Base-by-base conservation (phyloP, 192 early-diverging fungal species). In the Rhizoclosmatium globosum region DNA sequence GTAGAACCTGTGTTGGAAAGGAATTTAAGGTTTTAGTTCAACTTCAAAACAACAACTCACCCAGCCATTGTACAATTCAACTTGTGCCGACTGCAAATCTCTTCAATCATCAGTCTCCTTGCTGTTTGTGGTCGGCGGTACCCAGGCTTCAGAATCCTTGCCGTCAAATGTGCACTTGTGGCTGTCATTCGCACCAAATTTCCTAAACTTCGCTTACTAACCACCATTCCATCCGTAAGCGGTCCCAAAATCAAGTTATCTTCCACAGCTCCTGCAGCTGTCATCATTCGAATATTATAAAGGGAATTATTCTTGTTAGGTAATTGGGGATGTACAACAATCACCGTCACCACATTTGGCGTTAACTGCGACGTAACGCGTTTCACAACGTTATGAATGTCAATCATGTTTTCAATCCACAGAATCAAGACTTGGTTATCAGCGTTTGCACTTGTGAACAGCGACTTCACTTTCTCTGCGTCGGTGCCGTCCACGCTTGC, bases 251-350 rank as follows among this genome's bases (percentile, higher is more conserved):
- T 23, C 38, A 46, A 50, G n/a, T 56, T 56, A 4, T 77, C 76
- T 3, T 77, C 76, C 2, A 64, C 23, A 3, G 44, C 9, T 15
- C 64, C 61, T 19, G 21, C 31, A 4, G 53, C 86, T 7, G 87
- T 79, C 47, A 91, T 42, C 19, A 95, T 88, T 39, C 89, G 77
- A 70, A 95, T 89, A 85, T 86, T 87, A 83, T 91, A 95, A 77
- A 95, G 72, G 4, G 60, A 6, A 19, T 47, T 47, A 42, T 91
- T 90, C 71, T 87, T 85, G 38, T 83, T 78, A 39, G 85, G 84
- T 39, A 83, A 82, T 13, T 94, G 76, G 3, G 94, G 93, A 77
- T 95, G 87, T 46, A 95, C 86, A 70, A 93, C 87, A 1, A 95
- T 83, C 69, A 87, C 92, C 0, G 91, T 80, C 80, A 87, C 85